Evolutionary conservation across 1,139 yeast species (phyloP).

Genomic region (Geotrichum histeridarum): DNA sequence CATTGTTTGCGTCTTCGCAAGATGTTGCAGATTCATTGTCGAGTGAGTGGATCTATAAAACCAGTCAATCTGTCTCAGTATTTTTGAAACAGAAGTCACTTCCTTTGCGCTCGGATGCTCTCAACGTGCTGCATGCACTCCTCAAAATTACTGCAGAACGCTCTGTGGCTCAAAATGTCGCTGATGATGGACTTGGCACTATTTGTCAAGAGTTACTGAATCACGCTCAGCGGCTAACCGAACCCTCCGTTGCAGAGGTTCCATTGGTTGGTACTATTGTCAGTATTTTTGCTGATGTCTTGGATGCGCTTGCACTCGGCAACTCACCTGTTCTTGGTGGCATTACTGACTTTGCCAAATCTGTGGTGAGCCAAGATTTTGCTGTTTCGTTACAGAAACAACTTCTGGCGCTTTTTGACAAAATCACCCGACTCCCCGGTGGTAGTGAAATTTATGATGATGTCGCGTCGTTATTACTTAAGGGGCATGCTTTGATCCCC

Average conservation of each 20-base stretch:
- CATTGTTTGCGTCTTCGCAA: conserved; percentile 21
- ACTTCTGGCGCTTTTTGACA: conserved; percentile 7
- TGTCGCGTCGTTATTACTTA: neutral
- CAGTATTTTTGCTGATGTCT: conserved; percentile 8
- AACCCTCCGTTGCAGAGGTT: conserved; percentile 5
- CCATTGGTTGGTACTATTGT: conserved; percentile 7
- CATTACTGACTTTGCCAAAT: conserved; percentile 8
- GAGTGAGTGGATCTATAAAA: conserved; percentile 24
- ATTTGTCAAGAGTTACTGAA: neutral
- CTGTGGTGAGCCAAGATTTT: conserved; percentile 2
- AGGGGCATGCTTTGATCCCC: conserved; percentile 19
- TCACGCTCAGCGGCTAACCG: neutral
- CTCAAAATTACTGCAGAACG: conserved; percentile 11
- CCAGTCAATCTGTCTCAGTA: conserved; percentile 21
- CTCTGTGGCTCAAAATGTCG: neutral
- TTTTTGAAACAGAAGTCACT: conserved; percentile 29
- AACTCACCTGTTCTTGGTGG: neutral
- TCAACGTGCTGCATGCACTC: conserved; percentile 28
- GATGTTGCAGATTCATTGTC: conserved; percentile 1
- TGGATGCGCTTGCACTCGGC: neutral
- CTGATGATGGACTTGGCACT: neutral
- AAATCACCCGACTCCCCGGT: neutral
- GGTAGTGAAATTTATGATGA: conserved; percentile 5
- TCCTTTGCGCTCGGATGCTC: conserved; percentile 28
- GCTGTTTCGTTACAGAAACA: conserved; percentile 4